Evolutionary conservation across 805 yeast species (phyloP).

Genomic region (Barnettozyma vustinii): DNA sequence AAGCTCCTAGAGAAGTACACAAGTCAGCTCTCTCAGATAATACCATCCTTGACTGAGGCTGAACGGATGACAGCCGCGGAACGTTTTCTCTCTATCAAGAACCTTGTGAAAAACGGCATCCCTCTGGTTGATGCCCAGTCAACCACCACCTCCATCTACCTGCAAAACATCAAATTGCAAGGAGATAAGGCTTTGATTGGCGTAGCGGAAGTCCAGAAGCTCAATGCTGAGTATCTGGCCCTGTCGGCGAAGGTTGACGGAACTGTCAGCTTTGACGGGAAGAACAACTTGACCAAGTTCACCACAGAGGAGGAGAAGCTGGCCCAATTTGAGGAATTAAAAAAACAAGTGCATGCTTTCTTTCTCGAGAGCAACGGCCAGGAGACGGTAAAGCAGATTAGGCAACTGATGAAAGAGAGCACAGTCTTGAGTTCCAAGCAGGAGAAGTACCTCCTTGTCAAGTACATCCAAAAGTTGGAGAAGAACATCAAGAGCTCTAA

Average conservation of each 20-base stretch:
- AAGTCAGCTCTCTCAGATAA: conserved; percentile 25
- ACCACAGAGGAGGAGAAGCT: conserved; percentile 31
- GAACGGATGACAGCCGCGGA: conserved; percentile 36
- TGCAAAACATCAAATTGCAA: conserved; percentile 34
- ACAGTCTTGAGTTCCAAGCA: conserved; percentile 27
- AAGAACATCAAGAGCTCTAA: conserved; percentile 47
- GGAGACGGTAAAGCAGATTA: conserved; percentile 34
- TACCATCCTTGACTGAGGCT: conserved; percentile 25
- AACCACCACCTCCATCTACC: conserved; percentile 48
- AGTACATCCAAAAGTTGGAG: conserved; percentile 40
- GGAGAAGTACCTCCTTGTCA: conserved; percentile 27
- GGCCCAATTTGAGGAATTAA: conserved; percentile 23
- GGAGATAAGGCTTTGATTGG: conserved; percentile 17
- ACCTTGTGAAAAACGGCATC: conserved; percentile 56
- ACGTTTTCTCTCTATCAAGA: conserved; percentile 51
- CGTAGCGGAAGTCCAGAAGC: conserved; percentile 26
- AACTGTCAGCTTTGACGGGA: conserved; percentile 43
- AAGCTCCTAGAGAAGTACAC: conserved; percentile 27
- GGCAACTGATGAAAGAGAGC: conserved; percentile 36
- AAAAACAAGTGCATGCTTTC: conserved; percentile 11
- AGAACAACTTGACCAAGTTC: conserved; percentile 34
- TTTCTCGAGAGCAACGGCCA: conserved; percentile 19
- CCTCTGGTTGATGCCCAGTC: conserved; percentile 48
- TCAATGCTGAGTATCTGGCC: conserved; percentile 28
- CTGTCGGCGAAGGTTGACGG: conserved; percentile 37